Evolutionary conservation across 2,329 filamentous ascomycete genomes (phyloP).

Genomic region (Fusarium acutatum): DNA sequence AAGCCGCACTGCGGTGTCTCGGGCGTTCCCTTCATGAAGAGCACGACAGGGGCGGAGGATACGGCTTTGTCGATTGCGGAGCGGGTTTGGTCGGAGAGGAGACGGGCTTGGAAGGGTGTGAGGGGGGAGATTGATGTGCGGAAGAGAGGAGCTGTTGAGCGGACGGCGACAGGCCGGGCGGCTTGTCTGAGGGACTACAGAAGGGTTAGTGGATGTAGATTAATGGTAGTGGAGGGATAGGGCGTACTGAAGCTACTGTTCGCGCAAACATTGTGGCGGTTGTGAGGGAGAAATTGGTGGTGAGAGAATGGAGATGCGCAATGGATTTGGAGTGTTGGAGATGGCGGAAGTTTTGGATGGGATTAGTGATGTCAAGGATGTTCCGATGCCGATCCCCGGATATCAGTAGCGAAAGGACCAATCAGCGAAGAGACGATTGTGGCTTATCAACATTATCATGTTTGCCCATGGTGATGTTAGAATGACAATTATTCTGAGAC

Average conservation of each 20-base stretch:
- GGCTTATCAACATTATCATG: background rate
- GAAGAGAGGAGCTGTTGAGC: conserved; percentile 36
- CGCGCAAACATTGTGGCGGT: conserved; percentile 38
- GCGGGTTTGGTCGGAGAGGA: conserved; percentile 82
- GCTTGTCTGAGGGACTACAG: conserved; percentile 50
- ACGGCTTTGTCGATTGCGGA: conserved; percentile 92
- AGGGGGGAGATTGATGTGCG: conserved; percentile 38
- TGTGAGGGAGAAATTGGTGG: conserved; percentile 22
- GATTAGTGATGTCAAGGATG: conserved; percentile 41
- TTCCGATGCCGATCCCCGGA: conserved; percentile 30
- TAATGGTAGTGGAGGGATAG: background rate
- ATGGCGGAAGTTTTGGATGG: conserved; percentile 29
- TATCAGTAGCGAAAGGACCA: conserved; percentile 31
- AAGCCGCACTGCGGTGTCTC: conserved; percentile 97
- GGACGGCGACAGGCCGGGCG: conserved; percentile 46
- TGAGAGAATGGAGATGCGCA: conserved; percentile 3
- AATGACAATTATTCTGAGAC: background rate
- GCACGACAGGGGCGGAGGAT: conserved; percentile 85
- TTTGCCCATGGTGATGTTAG: background rate
- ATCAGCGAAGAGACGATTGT: conserved; percentile 31
- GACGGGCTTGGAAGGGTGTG: conserved; percentile 61
- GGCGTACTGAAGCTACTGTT: conserved; percentile 39
- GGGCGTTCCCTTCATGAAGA: conserved; percentile 99
- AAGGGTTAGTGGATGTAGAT: conserved; percentile 2
- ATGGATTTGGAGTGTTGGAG: conserved; percentile 5